Base-by-base conservation (phyloP, 352 stramenopile species). In the Pythium myriotylum region DNA sequence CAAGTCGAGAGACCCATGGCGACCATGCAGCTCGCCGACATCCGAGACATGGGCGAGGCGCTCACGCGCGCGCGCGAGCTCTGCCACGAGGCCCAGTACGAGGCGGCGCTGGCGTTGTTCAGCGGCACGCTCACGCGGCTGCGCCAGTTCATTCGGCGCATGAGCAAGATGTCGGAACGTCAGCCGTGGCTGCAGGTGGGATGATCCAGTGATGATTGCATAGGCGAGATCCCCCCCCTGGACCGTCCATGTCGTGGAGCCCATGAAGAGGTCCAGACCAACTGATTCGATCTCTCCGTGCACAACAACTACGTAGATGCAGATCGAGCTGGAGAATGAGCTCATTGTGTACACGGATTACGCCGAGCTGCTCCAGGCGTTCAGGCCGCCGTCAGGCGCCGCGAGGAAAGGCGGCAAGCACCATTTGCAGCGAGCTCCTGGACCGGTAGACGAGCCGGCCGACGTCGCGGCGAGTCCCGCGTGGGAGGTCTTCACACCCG, bases 261-360 rank as follows among this genome's bases (percentile, higher is more conserved):
- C n/a, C n/a, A n/a, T n/a, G n/a, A n/a, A n/a, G n/a, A n/a, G n/a
- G n/a, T n/a, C n/a, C n/a, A n/a, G n/a, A n/a, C n/a, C n/a, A n/a
- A n/a, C n/a, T n/a, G n/a, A n/a, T n/a, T n/a, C n/a, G n/a, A n/a
- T n/a, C n/a, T n/a, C n/a, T n/a, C n/a, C n/a, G 27, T 40, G 17
- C 14, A n/a, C 29, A 12, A 22, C 19, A 3, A 5, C 56, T 4
- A 32, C 69, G 22, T 51, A 91, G 83, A 81, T 94, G 71, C 81
- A 94, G 59, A 90, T 88, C 40, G 83, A 94, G 54, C 68, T 93
- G 9, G 79, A 94, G 65, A 90, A 88, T 51, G 81, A 94, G 62
- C 73, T 92, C 42, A 90, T 57, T 41, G 59, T 88, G 29, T 89
- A 92, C 47, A 79, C 77, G 7, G 82, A 94, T 71, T 94, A 92